Conservation (phyloP, 495 filamentous ascomycete species). For the Friedmanniomyces endolithicus region DNA sequence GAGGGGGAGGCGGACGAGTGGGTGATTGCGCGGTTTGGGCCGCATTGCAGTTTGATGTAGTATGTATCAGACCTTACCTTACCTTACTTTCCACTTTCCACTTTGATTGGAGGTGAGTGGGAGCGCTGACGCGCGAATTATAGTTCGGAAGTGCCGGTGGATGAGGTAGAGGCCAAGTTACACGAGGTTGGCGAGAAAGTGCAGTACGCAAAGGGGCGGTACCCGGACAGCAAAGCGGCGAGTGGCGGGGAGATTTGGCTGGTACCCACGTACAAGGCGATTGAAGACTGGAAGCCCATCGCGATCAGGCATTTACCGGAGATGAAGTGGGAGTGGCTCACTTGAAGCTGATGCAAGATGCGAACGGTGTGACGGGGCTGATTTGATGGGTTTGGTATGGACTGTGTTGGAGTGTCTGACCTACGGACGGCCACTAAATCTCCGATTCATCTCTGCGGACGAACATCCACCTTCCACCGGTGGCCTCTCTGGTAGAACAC, state of each 20-base stretch:
- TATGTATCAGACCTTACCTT: too few relatives aligned
- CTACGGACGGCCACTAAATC: too few relatives aligned
- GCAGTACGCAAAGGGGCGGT: conserved; percentile 2
- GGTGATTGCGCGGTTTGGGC: conserved; percentile 23
- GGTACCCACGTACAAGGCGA: conserved; percentile 23
- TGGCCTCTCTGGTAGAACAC: too few relatives aligned
- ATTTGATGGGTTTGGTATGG: too few relatives aligned
- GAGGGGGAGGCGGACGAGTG: conserved; percentile 18
- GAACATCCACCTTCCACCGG: too few relatives aligned
- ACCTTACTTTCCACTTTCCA: background rate
- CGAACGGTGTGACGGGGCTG: too few relatives aligned
- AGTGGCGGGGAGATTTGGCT: conserved; percentile 24
- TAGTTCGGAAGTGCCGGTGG: conserved; percentile 14
- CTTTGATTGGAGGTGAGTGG: background rate
- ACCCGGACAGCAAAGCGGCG: conserved; percentile 10
- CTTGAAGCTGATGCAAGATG: background rate
- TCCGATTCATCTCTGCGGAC: too few relatives aligned
- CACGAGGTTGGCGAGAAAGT: conserved; percentile 15
- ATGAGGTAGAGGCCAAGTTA: conserved; percentile 7
- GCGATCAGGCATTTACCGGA: conserved; percentile 17
- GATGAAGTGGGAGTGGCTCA: conserved; percentile 10
- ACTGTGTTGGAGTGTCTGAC: too few relatives aligned
- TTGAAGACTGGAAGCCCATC: conserved; percentile 26
- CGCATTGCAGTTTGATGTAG: conserved; percentile 30
- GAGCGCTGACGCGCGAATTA: background rate